Conservation (phyloP, 352 stramenopile species). For the Globisporangium paroecandrum region DNA sequence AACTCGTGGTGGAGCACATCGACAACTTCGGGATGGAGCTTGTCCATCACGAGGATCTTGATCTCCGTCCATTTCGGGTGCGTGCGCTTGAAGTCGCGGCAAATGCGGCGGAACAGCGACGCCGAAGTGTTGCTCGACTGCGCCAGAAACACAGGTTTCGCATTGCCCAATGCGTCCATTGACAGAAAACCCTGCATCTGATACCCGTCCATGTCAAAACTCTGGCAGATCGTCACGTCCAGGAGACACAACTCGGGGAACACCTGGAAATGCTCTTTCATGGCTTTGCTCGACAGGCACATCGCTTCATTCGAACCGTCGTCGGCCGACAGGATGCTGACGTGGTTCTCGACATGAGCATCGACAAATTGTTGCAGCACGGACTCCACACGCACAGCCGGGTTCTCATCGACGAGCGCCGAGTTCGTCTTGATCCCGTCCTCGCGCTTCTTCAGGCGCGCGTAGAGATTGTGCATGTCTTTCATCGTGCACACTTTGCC, state of each 20-base stretch:
- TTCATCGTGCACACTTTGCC: constrained; percentile 78
- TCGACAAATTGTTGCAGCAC: constrained; percentile 71
- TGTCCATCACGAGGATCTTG: constrained; percentile 69
- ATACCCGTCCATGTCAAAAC: constrained; percentile 34
- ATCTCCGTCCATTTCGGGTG: constrained; percentile 56
- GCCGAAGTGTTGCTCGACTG: constrained; percentile 47
- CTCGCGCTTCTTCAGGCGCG: constrained; percentile 59
- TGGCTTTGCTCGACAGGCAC: constrained; percentile 63
- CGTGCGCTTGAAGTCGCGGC: constrained; percentile 72
- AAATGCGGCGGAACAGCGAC: constrained; percentile 55
- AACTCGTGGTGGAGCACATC: constrained; percentile 59
- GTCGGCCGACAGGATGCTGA: constrained; percentile 64
- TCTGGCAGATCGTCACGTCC: constrained; percentile 39
- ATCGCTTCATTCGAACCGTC: constrained; percentile 73
- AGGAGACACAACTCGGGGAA: constrained; percentile 60
- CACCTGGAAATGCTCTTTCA: constrained; percentile 70
- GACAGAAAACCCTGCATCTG: constrained; percentile 59
- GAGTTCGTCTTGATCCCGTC: constrained; percentile 46
- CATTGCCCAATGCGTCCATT: constrained; percentile 70
- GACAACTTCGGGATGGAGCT: constrained; percentile 47
- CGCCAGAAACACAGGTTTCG: constrained; percentile 57
- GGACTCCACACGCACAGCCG: constrained; percentile 37
- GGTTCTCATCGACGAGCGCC: constrained; percentile 23
- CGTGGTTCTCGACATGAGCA: constrained; percentile 68
- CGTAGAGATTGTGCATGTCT: constrained; percentile 77